phyloP scores from a whole-genome alignment of 1,284 basidiomycete genomes.

The Cryptococcus jaspeensis region DNA sequence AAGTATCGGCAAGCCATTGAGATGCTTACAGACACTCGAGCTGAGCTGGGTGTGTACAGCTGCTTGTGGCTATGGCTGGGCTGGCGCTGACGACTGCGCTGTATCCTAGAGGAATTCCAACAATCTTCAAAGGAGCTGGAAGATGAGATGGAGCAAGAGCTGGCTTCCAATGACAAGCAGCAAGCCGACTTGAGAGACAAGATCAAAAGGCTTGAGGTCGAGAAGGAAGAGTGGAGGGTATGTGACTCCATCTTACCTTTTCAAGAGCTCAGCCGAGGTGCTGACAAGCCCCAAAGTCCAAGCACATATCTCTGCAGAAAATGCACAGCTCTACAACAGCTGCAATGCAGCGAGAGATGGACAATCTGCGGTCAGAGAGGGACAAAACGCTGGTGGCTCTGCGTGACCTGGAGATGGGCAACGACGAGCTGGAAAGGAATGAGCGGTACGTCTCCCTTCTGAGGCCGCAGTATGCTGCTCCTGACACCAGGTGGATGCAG shows the following conservation, averaged over 20 bases:
- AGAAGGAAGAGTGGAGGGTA: slow-evolving; percentile 93
- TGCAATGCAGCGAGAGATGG: slow-evolving; percentile 67
- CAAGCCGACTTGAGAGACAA: slow-evolving; percentile 77
- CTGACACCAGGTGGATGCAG: slow-evolving; percentile 23
- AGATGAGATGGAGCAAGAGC: slow-evolving; percentile 84
- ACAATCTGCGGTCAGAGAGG: slow-evolving; percentile 70
- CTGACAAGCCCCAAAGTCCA: slow-evolving; percentile 57
- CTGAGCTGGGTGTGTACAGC: slow-evolving; percentile 60
- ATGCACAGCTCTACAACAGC: slow-evolving; percentile 78
- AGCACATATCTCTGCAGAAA: slow-evolving; percentile 85
- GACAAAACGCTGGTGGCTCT: slow-evolving; percentile 76
- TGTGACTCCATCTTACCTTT: slow-evolving; percentile 16
- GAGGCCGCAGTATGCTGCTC: neutral
- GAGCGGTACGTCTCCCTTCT: slow-evolving; percentile 58
- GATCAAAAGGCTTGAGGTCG: slow-evolving; percentile 68
- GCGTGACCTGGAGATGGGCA: slow-evolving; percentile 90
- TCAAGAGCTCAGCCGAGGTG: neutral
- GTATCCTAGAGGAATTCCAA: slow-evolving; percentile 72
- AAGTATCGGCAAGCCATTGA: slow-evolving; percentile 83
- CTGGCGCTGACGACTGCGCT: neutral
- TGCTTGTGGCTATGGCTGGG: neutral
- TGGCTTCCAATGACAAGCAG: slow-evolving; percentile 79
- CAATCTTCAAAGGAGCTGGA: slow-evolving; percentile 87
- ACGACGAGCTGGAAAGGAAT: slow-evolving; percentile 89
- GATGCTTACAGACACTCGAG: slow-evolving; percentile 77